These are phyloP conservation scores for Mrakiaceae sp. DNA, from an alignment of 1,284 basidiomycete species.

Conservation along the genomic window DNA sequence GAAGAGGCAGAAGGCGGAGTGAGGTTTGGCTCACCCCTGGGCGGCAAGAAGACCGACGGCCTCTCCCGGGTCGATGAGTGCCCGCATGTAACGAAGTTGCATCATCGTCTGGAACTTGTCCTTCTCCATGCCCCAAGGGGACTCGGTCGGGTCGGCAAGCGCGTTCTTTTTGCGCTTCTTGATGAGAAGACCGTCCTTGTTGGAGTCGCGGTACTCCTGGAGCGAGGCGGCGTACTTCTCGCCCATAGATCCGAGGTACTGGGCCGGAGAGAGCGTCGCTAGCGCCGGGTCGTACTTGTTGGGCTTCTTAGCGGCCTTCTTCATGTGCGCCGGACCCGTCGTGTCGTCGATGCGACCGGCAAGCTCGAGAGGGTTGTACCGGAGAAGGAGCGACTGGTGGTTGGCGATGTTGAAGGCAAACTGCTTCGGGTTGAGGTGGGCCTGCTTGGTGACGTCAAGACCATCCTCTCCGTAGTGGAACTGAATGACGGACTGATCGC, in stretches of 20 bases:
- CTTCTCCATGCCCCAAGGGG: constrained; percentile 26
- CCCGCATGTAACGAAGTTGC: constrained; percentile 83
- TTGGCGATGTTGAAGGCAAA: constrained; percentile 93
- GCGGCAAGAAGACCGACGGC: constrained; percentile 96
- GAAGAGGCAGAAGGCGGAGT: background rate
- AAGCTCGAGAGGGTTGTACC: constrained; percentile 57
- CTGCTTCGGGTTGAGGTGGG: constrained; percentile 62
- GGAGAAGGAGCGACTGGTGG: constrained; percentile 63
- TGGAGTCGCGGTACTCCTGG: constrained; percentile 66
- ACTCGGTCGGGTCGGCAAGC: constrained; percentile 42
- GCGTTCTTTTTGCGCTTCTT: constrained; percentile 38
- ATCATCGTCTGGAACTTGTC: constrained; percentile 67
- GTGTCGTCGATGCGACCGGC: constrained; percentile 52
- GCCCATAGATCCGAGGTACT: constrained; percentile 79
- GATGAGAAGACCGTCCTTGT: constrained; percentile 65
- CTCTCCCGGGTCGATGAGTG: constrained; percentile 92
- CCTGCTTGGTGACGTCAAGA: constrained; percentile 91
- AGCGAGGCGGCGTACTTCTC: constrained; percentile 81
- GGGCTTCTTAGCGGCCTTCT: constrained; percentile 71
- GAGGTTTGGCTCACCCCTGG: constrained; percentile 58
- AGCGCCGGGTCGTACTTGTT: constrained; percentile 61
- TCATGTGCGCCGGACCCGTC: constrained; percentile 68
- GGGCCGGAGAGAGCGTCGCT: constrained; percentile 64
- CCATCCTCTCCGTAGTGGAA: constrained; percentile 97
- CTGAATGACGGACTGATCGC: constrained; percentile 85